Conservation (phyloP, 345 rosid species). For the Camelina hispida region DNA sequence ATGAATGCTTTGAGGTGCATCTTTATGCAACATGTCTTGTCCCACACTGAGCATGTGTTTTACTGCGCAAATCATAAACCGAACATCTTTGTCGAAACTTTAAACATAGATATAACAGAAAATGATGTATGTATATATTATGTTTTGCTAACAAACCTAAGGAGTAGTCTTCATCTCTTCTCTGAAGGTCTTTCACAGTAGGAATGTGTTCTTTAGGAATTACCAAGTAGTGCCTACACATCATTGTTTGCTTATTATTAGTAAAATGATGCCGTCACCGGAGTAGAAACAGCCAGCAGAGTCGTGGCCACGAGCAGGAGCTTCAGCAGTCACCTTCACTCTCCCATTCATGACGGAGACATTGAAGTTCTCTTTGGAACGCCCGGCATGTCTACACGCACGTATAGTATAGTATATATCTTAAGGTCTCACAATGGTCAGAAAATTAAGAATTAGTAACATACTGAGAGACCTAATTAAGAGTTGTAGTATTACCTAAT, state of each 20-base stretch:
- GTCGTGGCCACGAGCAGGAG: slow-evolving; percentile 12
- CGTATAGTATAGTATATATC: slow-evolving; percentile 5
- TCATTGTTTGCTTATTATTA: background rate
- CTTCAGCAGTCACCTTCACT: slow-evolving; percentile 26
- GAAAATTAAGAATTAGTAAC: background rate
- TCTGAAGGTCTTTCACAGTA: slow-evolving; percentile 66
- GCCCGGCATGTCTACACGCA: slow-evolving; percentile 41
- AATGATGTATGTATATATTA: background rate
- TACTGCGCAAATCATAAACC: slow-evolving; percentile 49
- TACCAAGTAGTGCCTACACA: slow-evolving; percentile 79
- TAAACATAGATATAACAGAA: background rate
- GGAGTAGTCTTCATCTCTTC: slow-evolving; percentile 71
- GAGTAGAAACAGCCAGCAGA: background rate
- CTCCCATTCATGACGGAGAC: slow-evolving; percentile 25
- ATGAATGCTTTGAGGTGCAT: slow-evolving; percentile 65
- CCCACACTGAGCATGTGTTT: slow-evolving; percentile 85
- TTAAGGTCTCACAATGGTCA: background rate
- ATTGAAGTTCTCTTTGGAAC: slow-evolving; percentile 32
- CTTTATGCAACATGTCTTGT: slow-evolving; percentile 57
- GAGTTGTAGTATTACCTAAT: slow-evolving; percentile 19
- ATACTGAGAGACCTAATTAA: background rate
- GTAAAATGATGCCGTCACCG: slow-evolving; percentile 29
- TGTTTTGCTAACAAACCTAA: slow-evolving; percentile 50
- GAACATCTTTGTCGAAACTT: background rate
- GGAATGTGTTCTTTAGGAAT: slow-evolving; percentile 81